These are phyloP conservation scores for Trametes gibbosa DNA, from an alignment of 768 basidiomycete genomes.

Conservation along the genomic window DNA sequence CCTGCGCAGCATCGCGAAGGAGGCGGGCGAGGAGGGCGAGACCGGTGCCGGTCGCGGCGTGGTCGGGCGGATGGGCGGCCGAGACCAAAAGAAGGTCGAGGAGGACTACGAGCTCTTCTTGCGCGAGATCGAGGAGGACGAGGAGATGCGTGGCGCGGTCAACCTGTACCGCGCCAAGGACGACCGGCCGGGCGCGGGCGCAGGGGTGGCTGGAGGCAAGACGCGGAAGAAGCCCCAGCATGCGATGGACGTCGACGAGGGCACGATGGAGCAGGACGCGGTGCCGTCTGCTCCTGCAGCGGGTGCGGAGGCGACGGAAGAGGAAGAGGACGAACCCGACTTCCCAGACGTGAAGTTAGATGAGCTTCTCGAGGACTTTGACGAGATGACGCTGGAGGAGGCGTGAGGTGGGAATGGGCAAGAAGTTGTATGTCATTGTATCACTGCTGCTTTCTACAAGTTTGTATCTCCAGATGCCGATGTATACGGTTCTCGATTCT, in stretches of 20 bases:
- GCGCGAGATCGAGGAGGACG: conserved; percentile 91
- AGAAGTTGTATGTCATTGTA: background rate
- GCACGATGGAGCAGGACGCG: conserved; percentile 42
- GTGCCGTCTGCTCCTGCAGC: conserved; percentile 75
- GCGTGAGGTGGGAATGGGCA: background rate
- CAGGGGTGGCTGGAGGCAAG: conserved; percentile 37
- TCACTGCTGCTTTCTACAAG: background rate
- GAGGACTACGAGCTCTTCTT: conserved; percentile 97
- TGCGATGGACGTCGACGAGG: conserved; percentile 70
- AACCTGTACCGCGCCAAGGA: conserved; percentile 79
- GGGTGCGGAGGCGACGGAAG: conserved; percentile 54
- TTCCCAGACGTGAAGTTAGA: conserved; percentile 87
- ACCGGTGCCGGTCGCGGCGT: conserved; percentile 76
- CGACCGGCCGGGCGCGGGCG: conserved; percentile 49
- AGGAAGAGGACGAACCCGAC: conserved; percentile 81
- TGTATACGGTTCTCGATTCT: background rate
- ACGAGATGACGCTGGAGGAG: conserved; percentile 79
- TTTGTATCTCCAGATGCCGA: background rate
- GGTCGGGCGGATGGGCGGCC: conserved; percentile 86
- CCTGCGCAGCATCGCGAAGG: conserved; percentile 89
- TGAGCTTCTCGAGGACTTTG: conserved; percentile 88
- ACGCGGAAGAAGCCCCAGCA: conserved; percentile 45
- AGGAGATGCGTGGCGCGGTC: conserved; percentile 81
- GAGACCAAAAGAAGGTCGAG: conserved; percentile 90
- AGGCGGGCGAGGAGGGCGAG: conserved; percentile 84